Evolutionary conservation across 805 yeast species (phyloP).

Genomic region (Hanseniaspora guilliermondii): DNA sequence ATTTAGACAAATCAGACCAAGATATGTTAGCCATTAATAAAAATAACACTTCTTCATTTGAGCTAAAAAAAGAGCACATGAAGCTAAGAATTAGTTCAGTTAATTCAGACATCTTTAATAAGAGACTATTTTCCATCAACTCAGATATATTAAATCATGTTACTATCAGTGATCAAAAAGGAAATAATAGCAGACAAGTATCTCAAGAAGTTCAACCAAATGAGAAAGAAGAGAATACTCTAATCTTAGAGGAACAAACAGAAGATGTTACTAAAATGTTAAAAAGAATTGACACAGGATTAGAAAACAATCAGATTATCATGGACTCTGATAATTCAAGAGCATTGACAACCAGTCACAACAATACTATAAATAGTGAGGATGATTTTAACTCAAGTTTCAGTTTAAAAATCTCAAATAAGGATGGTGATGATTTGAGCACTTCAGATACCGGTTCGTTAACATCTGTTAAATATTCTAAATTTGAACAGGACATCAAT

Average conservation of each 20-base stretch:
- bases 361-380: neutral
- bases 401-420: neutral
- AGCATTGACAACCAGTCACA: neutral
- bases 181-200: conserved; percentile 2
- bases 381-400: neutral
- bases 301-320: neutral
- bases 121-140: conserved; percentile 1
- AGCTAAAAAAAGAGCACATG: neutral
- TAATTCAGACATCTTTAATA: neutral
- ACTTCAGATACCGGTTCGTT: neutral
- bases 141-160: neutral
- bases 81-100: neutral
- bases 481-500: neutral
- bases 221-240: neutral
- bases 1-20: neutral
- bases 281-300: neutral
- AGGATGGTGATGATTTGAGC: neutral
- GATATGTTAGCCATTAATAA: neutral
- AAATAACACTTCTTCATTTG: neutral
- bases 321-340: neutral
- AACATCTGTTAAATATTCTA: neutral
- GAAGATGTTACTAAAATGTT: neutral
- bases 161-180: conserved; percentile 1
- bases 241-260: neutral
- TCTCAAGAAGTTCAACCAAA: neutral